Base-by-base conservation (phyloP, 495 filamentous ascomycete genomes). In the Podospora australis region DNA sequence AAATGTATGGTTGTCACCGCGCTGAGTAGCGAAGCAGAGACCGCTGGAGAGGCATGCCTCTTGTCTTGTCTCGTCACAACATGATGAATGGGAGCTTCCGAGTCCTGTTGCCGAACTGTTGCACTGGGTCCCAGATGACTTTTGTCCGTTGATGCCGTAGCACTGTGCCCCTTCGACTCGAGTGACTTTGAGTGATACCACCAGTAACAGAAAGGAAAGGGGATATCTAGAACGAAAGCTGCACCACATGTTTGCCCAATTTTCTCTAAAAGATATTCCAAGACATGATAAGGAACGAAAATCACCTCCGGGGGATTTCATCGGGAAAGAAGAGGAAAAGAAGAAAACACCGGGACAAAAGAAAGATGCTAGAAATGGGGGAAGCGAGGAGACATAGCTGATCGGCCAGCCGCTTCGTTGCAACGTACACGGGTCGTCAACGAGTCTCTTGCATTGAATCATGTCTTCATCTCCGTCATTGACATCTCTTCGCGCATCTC, bases 11-110 rank as follows among this genome's bases (percentile, higher is more conserved):
- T 61, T 63, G 39, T 63, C 57, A 19, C 51, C 46, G 3, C 49
- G 40, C 14, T 61, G 52, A 16, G 50, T 59, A n/a, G 61, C 61
- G 16, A 54, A 51, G 40, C 59, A 65, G 28, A 63, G 51, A 1
- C 59, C 62, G 13, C 55, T 59, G n/a, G 62, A 63, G 16, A 65
- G 57, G 32, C 62, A 65, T 0, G 59, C 62, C 25, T 65, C 62
- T 35, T 50, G 53, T 38, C 59, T 59, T 20, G 49, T 50, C 25
- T 44, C 35, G 41, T 60, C 57, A 34, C 62, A 65, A 39, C 62
- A 65, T 14, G 62, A 53, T 20, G 59, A 57, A 53, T 65, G 62
- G 7, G 62, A 63, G 5, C 55, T 49, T 21, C 32, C 49, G n/a
- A 21, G 29, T 3, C 57, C 59, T 4, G 55, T 65, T 9, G 59